Base-by-base conservation (phyloP, 1,284 basidiomycete genomes). In the Rhodotorula sp. region DNA sequence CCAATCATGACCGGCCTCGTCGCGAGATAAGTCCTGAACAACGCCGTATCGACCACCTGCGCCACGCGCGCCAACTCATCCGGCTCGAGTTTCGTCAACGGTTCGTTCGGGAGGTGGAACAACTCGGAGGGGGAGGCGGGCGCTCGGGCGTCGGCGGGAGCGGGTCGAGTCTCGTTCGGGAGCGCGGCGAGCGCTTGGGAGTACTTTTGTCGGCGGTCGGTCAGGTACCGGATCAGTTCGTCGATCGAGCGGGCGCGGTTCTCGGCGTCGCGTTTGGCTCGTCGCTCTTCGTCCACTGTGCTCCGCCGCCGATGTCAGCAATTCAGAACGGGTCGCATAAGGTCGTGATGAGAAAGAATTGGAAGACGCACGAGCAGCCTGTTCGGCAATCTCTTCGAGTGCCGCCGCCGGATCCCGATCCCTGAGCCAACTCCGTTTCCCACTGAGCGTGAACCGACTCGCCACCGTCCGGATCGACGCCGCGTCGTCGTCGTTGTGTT, bases 1-100 rank as follows among this genome's bases (percentile, higher is more conserved):
- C 92, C 93, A 7, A 99, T 84, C 70, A 99, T 83, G 15, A 87
- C 88, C 0, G 96, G 94, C 68, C 91, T 86, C 46, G 90, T 90
- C 51, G 91, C 85, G 29, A 99, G 83, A 81, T 97, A 98, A 15
- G 90, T 90, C 82, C 97, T 97, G 84, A 99, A 95, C 74, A 99
- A 83, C 14, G 92, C 93, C 0, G 97, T 99, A 80, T 99, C 94
- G 29, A 98, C 91, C 29, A 97, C 88, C 82, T 97, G 94, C 1
- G 94, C 95, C 64, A 91, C 91, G 34, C 91, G 86, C 47, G 93
- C 85, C 10, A 97, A 85, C 74, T 96, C 89, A 69, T 91, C 90
- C 0, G 91, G 88, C 0, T 87, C 88, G 21, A 96, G 84, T 6
- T 87, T 84, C 0, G 87, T 81, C 47, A 94, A 82, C 0, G 91